Percentiles rank a stretch among this genome's conserved stretches.
phyloP scores from a whole-genome alignment of 1,139 yeast species.

The Nakaseomyces kungkrabaensis region DNA sequence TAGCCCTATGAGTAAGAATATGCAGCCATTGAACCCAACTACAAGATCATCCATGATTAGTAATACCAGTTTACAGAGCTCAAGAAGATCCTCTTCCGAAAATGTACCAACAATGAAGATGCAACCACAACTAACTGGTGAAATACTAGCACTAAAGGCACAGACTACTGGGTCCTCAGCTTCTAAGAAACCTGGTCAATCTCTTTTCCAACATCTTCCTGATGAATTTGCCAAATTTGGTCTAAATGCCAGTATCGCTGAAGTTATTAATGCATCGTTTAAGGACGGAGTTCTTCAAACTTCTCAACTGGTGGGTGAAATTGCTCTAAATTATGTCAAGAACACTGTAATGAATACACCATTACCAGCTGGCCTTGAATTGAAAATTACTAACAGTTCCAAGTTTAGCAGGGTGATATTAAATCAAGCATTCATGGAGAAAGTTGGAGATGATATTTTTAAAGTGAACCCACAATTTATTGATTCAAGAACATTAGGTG shows the following conservation, averaged over 20 bases:
- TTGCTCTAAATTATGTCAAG: slow-evolving; percentile 57
- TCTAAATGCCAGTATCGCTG: slow-evolving; percentile 68
- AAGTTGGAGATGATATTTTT: slow-evolving; percentile 26
- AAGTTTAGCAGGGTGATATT: slow-evolving; percentile 30
- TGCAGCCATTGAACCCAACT: neutral
- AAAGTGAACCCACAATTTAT: slow-evolving; percentile 32
- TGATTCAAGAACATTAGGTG: slow-evolving; percentile 56
- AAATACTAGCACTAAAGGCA: slow-evolving; percentile 22
- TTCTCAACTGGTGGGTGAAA: slow-evolving; percentile 65
- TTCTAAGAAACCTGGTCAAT: slow-evolving; percentile 10
- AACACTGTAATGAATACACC: slow-evolving; percentile 23
- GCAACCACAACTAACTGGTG: slow-evolving; percentile 14
- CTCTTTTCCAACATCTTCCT: slow-evolving; percentile 38
- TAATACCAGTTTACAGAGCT: neutral
- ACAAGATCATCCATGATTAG: neutral
- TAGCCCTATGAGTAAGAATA: neutral
- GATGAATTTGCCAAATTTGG: slow-evolving; percentile 38
- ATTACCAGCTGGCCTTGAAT: slow-evolving; percentile 29
- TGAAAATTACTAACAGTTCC: slow-evolving; percentile 26
- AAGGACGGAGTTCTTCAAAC: slow-evolving; percentile 52
- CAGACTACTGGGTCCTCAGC: slow-evolving; percentile 30
- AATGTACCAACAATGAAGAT: neutral
- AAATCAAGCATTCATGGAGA: slow-evolving; percentile 32
- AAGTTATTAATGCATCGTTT: slow-evolving; percentile 62
- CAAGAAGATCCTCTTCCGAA: neutral